phyloP scores from a whole-genome alignment of 1,139 yeast species.

The Nakaseomyces bracarensis region DNA sequence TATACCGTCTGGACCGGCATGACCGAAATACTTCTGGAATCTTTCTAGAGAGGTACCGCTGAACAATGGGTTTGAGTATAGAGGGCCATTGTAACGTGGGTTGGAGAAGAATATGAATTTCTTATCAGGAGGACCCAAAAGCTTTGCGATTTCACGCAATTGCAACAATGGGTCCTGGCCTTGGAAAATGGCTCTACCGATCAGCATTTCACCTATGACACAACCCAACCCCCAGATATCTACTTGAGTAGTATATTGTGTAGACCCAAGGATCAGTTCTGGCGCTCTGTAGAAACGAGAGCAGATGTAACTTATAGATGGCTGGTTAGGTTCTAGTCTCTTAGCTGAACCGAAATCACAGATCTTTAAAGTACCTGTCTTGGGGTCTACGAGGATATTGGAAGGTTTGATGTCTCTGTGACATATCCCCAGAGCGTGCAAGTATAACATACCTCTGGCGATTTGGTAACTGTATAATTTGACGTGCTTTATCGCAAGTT shows the following conservation, averaged over 20 bases:
- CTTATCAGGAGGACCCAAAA: conserved; percentile 66
- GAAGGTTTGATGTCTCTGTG: conserved; percentile 81
- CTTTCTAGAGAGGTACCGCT: conserved; percentile 51
- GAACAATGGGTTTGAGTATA: conserved; percentile 60
- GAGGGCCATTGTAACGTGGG: conserved; percentile 66
- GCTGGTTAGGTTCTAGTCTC: conserved; percentile 62
- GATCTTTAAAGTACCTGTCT: conserved; percentile 55
- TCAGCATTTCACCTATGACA: conserved; percentile 75
- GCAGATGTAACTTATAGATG: conserved; percentile 71
- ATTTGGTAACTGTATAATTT: conserved; percentile 74
- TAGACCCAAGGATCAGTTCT: conserved; percentile 69
- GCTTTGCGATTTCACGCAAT: conserved; percentile 65
- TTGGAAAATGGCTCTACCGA: conserved; percentile 75
- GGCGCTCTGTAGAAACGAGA: conserved; percentile 80
- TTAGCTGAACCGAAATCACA: conserved; percentile 83
- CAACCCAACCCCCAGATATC: conserved; percentile 86
- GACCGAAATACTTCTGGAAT: conserved; percentile 60
- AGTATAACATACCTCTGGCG: conserved; percentile 72
- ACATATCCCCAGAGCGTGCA: conserved; percentile 71
- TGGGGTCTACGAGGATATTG: conserved; percentile 65
- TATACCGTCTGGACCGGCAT: conserved; percentile 62
- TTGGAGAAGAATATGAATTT: conserved; percentile 65
- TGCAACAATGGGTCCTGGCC: conserved; percentile 71
- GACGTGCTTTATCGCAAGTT: conserved; percentile 65
- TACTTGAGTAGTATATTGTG: conserved; percentile 65